Base-by-base conservation (phyloP, 345 rosid genomes). In the Noccaea bulbosa region DNA sequence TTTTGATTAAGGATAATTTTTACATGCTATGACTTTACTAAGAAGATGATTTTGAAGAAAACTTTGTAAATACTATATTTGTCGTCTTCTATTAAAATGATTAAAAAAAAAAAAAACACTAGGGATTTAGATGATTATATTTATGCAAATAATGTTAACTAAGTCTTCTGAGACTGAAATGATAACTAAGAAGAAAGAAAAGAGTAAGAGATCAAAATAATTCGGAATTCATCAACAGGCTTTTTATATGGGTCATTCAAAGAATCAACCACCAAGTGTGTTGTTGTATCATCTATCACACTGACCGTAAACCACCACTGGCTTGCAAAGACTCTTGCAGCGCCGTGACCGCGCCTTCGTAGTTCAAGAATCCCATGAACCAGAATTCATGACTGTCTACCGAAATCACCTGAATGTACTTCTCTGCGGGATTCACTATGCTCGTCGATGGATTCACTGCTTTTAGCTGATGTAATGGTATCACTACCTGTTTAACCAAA, bases 311-410 rank as follows among this genome's bases (percentile, higher is more conserved):
- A 20, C 22, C 27, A 27, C 38, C 51, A 62, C 67, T 24, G 41
- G 50, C 52, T 62, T 45, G 67, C 53, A 62, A 62, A 44, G 14
- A 62, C 1, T 62, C 67, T 62, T 62, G 67, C 9, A 62, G 67
- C 9, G 67, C 15, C 10, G 41, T 9, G 56, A 79, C 82, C 5
- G 88, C 91, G 38, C 80, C 83, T 14, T 67, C 74, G 49, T 84
- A 86, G 81, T 83, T 80, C 46, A 88, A 68, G 72, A 84, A 84
- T 15, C 90, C 89, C 90, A 86, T 84, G 82, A 86, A 84, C 90
- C 87, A 88, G 62, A 88, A 88, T 68, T 86, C 87, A 58, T 81
- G 89, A 54, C 76, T 80, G 65, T 85, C 87, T 27, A 85, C 78
- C 0, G 90, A 84, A 30, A 78, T 77, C 41, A 84, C 82, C 79